Conservation (phyloP, 768 basidiomycete genomes). For the Mrakia blollopis region DNA sequence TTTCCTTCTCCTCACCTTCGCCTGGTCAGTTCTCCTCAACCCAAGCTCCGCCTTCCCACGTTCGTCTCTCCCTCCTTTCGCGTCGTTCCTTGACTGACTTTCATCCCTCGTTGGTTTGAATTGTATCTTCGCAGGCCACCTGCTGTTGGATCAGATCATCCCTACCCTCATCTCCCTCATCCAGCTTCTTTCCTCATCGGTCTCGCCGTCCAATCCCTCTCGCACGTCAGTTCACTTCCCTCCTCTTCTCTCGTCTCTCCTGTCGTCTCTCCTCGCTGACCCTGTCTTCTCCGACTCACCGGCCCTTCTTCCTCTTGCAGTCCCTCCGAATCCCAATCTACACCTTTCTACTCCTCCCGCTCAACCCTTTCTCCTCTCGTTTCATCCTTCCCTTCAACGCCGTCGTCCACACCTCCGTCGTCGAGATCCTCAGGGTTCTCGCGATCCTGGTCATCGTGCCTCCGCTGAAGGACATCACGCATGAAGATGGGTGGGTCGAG, state of each 20-base stretch:
- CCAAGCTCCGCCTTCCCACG: too few relatives aligned
- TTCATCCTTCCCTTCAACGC: slow-evolving; percentile 7
- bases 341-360: slow-evolving; percentile 14
- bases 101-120: neutral
- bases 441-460: slow-evolving; percentile 17
- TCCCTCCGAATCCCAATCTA: slow-evolving; percentile 28
- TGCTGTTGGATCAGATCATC: neutral
- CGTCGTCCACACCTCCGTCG: slow-evolving; percentile 9
- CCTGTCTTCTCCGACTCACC: neutral
- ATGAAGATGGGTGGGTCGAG: slow-evolving; percentile 7
- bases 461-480: neutral
- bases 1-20: slow-evolving; percentile 19
- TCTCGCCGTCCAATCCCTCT: slow-evolving; percentile 23
- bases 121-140: slow-evolving; percentile 25
- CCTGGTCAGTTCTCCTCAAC: slow-evolving; percentile 5
- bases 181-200: slow-evolving; percentile 12
- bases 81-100: neutral
- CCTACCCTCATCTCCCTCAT: slow-evolving; percentile 21
- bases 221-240: slow-evolving; percentile 20
- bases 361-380: slow-evolving; percentile 10
- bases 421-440: slow-evolving; percentile 14
- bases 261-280: neutral
- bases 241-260: too few relatives aligned
- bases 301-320: neutral
- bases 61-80: neutral